Conservation (phyloP, 106 monocot genomes). For the Acanthochlamys bracteata region DNA sequence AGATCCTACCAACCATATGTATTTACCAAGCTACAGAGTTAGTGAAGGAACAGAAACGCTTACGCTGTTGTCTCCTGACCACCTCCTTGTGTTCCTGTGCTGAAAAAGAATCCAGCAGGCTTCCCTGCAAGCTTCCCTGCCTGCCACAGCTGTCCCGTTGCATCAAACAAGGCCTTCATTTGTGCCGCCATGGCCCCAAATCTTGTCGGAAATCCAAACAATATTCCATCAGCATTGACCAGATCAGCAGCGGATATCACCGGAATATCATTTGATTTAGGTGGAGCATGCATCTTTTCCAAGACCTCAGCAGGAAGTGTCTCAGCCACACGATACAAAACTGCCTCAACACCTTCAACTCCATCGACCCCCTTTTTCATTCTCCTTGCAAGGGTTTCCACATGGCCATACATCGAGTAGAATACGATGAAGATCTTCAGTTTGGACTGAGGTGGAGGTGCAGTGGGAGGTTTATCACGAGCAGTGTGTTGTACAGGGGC, state of each 20-base stretch:
- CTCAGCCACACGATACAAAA: slow-evolving; percentile 55
- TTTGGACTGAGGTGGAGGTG: slow-evolving; percentile 3
- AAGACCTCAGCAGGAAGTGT: slow-evolving; percentile 52
- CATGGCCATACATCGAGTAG: slow-evolving; percentile 51
- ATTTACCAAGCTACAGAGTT: background rate
- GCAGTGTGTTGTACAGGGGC: slow-evolving; percentile 7
- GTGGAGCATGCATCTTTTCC: slow-evolving; percentile 46
- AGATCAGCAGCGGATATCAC: slow-evolving; percentile 24
- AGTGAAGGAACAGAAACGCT: slow-evolving; percentile 12
- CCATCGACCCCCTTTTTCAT: slow-evolving; percentile 37
- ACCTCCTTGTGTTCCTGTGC: slow-evolving; percentile 68
- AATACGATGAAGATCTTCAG: slow-evolving; percentile 40
- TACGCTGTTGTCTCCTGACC: slow-evolving; percentile 80
- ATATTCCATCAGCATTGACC: slow-evolving; percentile 45
- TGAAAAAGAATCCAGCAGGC: slow-evolving; percentile 69
- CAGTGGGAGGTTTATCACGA: background rate
- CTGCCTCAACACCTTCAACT: slow-evolving; percentile 39
- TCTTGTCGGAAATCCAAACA: slow-evolving; percentile 71
- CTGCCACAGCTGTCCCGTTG: slow-evolving; percentile 39
- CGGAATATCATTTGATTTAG: slow-evolving; percentile 24
- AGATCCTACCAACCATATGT: background rate
- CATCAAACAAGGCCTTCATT: slow-evolving; percentile 73
- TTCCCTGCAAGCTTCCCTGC: slow-evolving; percentile 30
- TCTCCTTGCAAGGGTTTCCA: slow-evolving; percentile 24
- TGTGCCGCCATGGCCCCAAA: slow-evolving; percentile 67